A percentile compares a stretch with the other conserved stretches of the same genome.
These are phyloP conservation scores for Candida hispaniensis DNA, from an alignment of 805 yeast genomes.

Conservation along the genomic window DNA sequence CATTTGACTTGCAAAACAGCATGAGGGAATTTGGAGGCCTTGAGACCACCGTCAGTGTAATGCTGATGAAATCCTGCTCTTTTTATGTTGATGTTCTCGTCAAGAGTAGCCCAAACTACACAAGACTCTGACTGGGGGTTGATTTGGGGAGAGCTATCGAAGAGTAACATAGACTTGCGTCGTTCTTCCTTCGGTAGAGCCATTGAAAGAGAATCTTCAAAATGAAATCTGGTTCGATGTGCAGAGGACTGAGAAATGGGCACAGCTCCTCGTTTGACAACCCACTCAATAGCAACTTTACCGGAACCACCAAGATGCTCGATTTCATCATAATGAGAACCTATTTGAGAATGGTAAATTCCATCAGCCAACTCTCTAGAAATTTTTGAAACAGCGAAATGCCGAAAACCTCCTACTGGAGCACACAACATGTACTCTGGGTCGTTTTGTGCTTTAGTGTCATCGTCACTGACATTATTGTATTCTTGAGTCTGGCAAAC, in stretches of 20 bases:
- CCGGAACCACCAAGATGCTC: slow-evolving; percentile 17
- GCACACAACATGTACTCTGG: slow-evolving; percentile 25
- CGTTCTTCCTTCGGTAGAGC: slow-evolving; percentile 12
- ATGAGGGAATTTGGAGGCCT: slow-evolving; percentile 34
- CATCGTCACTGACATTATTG: not conserved
- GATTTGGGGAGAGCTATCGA: slow-evolving; percentile 1
- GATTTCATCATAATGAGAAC: slow-evolving; percentile 3
- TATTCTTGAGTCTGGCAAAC: slow-evolving; percentile 13
- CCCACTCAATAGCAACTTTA: slow-evolving; percentile 31
- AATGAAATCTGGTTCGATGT: slow-evolving; percentile 24
- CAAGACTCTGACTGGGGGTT: slow-evolving; percentile 16
- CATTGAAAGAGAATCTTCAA: slow-evolving; percentile 9
- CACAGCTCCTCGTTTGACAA: slow-evolving; percentile 23
- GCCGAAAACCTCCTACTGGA: slow-evolving; percentile 32
- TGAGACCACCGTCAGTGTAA: slow-evolving; percentile 3
- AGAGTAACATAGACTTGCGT: slow-evolving; percentile 4
- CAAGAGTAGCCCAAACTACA: slow-evolving; percentile 32
- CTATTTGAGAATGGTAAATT: slow-evolving; percentile 15
- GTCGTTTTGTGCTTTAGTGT: slow-evolving; percentile 3
- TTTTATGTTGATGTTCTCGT: slow-evolving; percentile 22
- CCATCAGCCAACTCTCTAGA: slow-evolving; percentile 14
- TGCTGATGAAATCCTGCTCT: slow-evolving; percentile 4
- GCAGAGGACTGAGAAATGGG: slow-evolving; percentile 23
- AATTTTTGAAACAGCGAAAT: slow-evolving; percentile 22
- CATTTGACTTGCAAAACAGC: slow-evolving; percentile 41